These are phyloP conservation scores for Fistulifera solaris DNA, from an alignment of 108 stramenopile species.

Conservation along the genomic window DNA sequence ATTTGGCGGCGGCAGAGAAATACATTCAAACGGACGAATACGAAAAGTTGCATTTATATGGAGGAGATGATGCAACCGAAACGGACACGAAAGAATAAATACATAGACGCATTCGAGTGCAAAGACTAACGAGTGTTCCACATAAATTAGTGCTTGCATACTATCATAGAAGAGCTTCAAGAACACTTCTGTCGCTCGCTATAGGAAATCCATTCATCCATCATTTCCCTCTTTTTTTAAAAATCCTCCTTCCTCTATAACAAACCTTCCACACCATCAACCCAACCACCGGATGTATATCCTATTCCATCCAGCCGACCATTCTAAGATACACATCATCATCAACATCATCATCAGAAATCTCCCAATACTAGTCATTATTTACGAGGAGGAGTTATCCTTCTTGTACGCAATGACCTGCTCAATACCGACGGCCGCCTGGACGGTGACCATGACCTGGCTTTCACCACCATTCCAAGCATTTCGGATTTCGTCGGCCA, in stretches of 20 bases:
- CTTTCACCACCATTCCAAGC: conserved; percentile 92
- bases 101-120: not conserved
- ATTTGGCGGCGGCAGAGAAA: conserved; percentile 36
- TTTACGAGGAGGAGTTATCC: conserved; percentile 13
- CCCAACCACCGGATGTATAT: no score
- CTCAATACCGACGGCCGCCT: conserved; percentile 84
- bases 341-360: no score
- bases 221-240: no score
- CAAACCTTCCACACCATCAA: no score
- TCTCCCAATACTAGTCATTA: not conserved
- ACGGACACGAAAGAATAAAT: not conserved
- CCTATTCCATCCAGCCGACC: no score
- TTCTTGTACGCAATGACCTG: conserved; percentile 88
- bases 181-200: no score
- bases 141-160: no score
- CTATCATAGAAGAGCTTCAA: no score
- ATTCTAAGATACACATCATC: no score
- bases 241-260: no score
- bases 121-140: no score
- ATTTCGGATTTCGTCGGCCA: conserved; percentile 90
- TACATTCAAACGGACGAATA: conserved; percentile 66
- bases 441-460: conserved; percentile 74
- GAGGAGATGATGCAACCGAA: not conserved
- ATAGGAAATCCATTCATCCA: no score
- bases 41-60: conserved; percentile 71